Conservation (phyloP, 78 protist species). For the Dictyostelium firmibasis region DNA sequence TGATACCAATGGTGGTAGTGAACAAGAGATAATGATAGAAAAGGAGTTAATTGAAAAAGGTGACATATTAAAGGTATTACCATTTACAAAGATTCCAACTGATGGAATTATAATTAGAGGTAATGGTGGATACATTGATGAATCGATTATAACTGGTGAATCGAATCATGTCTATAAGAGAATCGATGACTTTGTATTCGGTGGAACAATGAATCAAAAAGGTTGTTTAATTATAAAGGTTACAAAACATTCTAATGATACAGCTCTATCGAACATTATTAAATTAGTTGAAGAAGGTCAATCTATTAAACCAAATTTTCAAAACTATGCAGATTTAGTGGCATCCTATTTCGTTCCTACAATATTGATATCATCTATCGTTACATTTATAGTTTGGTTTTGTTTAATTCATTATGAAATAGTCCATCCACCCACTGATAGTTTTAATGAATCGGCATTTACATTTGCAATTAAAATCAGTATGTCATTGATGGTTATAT, state of each 20-base stretch:
- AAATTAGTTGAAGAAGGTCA: slow-evolving; percentile 92
- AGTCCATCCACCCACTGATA: not conserved
- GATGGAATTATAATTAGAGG: slow-evolving; percentile 75
- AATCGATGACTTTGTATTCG: slow-evolving; percentile 81
- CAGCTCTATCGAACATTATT: slow-evolving; percentile 83
- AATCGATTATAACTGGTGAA: slow-evolving; percentile 95
- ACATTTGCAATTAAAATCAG: slow-evolving; percentile 77
- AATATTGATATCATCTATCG: slow-evolving; percentile 76
- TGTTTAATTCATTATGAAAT: not conserved
- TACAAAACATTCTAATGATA: slow-evolving; percentile 70
- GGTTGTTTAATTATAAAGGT: slow-evolving; percentile 62
- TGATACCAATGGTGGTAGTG: not conserved
- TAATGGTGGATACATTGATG: slow-evolving; percentile 83
- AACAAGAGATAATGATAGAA: slow-evolving; percentile 5
- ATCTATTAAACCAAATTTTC: slow-evolving; percentile 69
- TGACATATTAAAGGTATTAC: slow-evolving; percentile 71
- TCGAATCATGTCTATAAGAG: slow-evolving; percentile 76
- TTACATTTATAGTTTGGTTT: slow-evolving; percentile 88
- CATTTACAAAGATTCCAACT: slow-evolving; percentile 64
- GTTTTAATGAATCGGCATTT: not conserved
- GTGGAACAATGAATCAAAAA: slow-evolving; percentile 88
- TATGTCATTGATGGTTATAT: slow-evolving; percentile 86
- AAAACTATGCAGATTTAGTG: slow-evolving; percentile 85
- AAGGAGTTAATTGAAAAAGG: slow-evolving; percentile 65
- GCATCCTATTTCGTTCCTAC: slow-evolving; percentile 91